These are phyloP conservation scores for Hypoxylon perforatum DNA, from an alignment of 495 filamentous ascomycete species.

Conservation along the genomic window DNA sequence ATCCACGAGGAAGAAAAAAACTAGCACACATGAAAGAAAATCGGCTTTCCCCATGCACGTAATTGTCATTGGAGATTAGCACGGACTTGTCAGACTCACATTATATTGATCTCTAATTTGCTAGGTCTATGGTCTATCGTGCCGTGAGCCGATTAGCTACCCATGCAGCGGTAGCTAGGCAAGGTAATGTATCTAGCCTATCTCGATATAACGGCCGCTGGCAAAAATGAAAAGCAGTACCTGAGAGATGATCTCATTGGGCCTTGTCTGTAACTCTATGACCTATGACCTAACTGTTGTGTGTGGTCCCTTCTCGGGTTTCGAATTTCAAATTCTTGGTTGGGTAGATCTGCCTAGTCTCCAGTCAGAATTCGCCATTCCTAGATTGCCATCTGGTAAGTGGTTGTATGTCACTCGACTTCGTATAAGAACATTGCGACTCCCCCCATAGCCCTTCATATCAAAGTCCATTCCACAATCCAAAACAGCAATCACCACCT, in stretches of 20 bases:
- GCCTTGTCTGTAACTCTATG: conserved; percentile 29
- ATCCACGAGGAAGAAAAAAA: conserved; percentile 13
- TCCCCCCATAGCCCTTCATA: too few species aligned
- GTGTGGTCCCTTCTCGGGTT: conserved; percentile 18
- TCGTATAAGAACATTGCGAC: conserved; percentile 20
- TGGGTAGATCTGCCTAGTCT: neutral
- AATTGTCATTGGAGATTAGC: conserved; percentile 21
- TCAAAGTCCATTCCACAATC: neutral
- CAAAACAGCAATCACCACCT: neutral
- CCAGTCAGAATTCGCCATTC: conserved; percentile 10
- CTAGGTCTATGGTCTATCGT: conserved; percentile 10
- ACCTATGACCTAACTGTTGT: conserved; percentile 38
- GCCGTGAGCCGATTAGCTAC: conserved; percentile 27
- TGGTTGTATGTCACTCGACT: conserved; percentile 8
- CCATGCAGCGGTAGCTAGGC: conserved; percentile 1
- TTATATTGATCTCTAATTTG: neutral
- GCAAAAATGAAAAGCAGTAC: conserved; percentile 2
- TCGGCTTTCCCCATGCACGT: conserved; percentile 22
- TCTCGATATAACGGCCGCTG: neutral
- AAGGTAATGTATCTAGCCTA: neutral
- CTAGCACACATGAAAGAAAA: conserved; percentile 11
- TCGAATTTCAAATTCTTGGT: conserved; percentile 26
- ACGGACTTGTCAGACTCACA: neutral
- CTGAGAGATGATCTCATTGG: conserved; percentile 39
- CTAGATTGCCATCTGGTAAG: neutral